Percentiles rank a stretch among this genome's conserved stretches.
Evolutionary conservation across 768 basidiomycete genomes (phyloP).

Genomic region (Auriscalpium vulgare): DNA sequence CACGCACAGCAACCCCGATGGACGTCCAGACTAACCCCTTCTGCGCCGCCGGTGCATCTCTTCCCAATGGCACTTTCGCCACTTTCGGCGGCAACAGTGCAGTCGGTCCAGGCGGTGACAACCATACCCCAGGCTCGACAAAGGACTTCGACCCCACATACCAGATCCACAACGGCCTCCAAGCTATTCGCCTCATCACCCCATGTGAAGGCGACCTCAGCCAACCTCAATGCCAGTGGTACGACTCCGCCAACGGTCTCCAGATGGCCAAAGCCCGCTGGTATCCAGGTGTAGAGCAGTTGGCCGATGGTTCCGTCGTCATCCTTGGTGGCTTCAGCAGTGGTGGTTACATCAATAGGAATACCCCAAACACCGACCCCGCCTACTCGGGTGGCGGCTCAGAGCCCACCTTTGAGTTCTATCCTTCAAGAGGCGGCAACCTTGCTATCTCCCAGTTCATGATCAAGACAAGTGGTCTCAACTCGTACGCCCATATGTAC

Average conservation of each 20-base stretch:
- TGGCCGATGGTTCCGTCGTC: slow-evolving; percentile 68
- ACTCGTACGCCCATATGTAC: slow-evolving; percentile 68
- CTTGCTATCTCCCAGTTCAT: slow-evolving; percentile 60
- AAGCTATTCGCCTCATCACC: slow-evolving; percentile 73
- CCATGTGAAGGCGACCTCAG: slow-evolving; percentile 53
- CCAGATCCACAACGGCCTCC: slow-evolving; percentile 73
- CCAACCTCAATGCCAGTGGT: slow-evolving; percentile 56
- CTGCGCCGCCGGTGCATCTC: slow-evolving; percentile 77
- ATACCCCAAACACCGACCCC: slow-evolving; percentile 63
- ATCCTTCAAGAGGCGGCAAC: slow-evolving; percentile 45
- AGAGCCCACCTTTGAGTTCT: slow-evolving; percentile 81
- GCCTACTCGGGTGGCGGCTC: slow-evolving; percentile 57
- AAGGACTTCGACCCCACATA: slow-evolving; percentile 59
- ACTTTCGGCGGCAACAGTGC: slow-evolving; percentile 78
- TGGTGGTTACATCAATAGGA: slow-evolving; percentile 75
- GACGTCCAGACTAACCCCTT: slow-evolving; percentile 69
- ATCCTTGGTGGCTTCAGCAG: slow-evolving; percentile 77
- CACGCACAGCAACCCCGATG: slow-evolving; percentile 55
- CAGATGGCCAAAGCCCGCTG: slow-evolving; percentile 64
- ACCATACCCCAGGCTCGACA: slow-evolving; percentile 34
- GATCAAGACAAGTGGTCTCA: slow-evolving; percentile 64
- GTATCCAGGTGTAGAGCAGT: slow-evolving; percentile 72
- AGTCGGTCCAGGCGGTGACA: slow-evolving; percentile 54
- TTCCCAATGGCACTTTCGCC: slow-evolving; percentile 69
- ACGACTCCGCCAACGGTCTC: slow-evolving; percentile 53